Evolutionary conservation across 1,139 yeast species (phyloP), one percentile per base, ranked within the genome.

Genomic region (Nakaseomyces uthaithaninus): DNA sequence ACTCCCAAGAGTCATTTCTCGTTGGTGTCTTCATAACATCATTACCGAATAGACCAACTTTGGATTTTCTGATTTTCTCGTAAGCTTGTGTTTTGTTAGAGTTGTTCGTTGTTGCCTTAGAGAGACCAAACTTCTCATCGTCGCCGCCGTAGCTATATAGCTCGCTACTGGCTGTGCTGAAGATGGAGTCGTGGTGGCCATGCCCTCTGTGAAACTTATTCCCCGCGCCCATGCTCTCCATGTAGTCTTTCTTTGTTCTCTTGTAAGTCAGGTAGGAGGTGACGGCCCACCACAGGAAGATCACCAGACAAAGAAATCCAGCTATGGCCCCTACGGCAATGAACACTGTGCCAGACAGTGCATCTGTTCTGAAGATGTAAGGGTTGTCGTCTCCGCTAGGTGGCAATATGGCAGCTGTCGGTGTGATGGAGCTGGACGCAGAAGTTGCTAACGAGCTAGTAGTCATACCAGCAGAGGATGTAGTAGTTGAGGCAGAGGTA

Each of bases 311-410:
- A 57, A 60, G 42, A 20, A 50, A 50, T 1, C 80, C 84, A 3
- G 80, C 75, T 34, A 79, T 68, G 10, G 80, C 68, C 0, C 93
- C 94, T 22, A 82, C 81, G 0, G 84, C 83, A 45, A 84, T 83
- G 60, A 83, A 84, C 3, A 84, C 87, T 0, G 91, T 80, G 1
- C 94, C 94, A 40, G 73, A 68, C 1, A 86, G 83, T 40, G 69
- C 66, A 25, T 55, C 59, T 10, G 68, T 62, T 10, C 36, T 38
- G 47, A 71, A 60, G 27, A 84, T 68, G 54, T 71, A 78, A 9
- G 94, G 94, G 59, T 83, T 83, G 38, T 65, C 58, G 34, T 57
- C 53, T 27, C 68, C 68, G 20, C 77, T 64, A 0, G 94, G 94
- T 3, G 83, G 81, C 1, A 74, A 66, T n/a, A 81, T 69, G 0